phyloP scores from a whole-genome alignment of 495 filamentous ascomycete genomes.

The Xylaria sp. region DNA sequence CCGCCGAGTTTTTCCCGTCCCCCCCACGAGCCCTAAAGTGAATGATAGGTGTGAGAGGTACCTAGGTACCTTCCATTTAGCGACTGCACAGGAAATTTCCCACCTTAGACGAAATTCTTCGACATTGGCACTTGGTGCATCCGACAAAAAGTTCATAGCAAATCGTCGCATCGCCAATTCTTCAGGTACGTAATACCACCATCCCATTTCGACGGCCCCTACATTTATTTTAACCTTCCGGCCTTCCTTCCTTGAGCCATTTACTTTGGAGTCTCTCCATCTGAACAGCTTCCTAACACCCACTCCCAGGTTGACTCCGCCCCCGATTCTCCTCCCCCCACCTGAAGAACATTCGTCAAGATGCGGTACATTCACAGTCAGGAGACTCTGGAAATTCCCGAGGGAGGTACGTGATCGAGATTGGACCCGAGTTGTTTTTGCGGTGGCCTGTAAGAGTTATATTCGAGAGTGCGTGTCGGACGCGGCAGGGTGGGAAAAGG shows the following conservation, averaged over 20 bases:
- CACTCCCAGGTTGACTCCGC: conserved; percentile 36
- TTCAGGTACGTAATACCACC: conserved; percentile 42
- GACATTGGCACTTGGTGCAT: conserved; percentile 35
- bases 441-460: not conserved
- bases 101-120: conserved; percentile 42
- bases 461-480: conserved; percentile 7
- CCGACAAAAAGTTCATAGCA: conserved; percentile 28
- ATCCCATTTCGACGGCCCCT: conserved; percentile 12
- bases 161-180: conserved; percentile 33
- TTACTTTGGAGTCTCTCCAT: conserved; percentile 11
- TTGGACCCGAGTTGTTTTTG: not conserved
- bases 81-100: conserved; percentile 45
- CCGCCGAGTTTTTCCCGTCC: conserved; percentile 31
- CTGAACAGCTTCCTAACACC: conserved; percentile 26
- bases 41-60: conserved; percentile 27
- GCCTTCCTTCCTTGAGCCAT: conserved; percentile 8
- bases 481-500: conserved; percentile 1
- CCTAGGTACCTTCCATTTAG: conserved; percentile 40
- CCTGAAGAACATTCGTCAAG: conserved; percentile 62
- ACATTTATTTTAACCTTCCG: not conserved
- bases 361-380: conserved; percentile 99
- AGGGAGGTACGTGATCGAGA: conserved; percentile 78
- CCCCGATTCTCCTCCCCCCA: conserved; percentile 37
- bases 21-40: conserved; percentile 28
- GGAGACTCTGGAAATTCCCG: conserved; percentile 91